Conservation (phyloP, 2,329 filamentous ascomycete genomes). For the Xylogone sp. region DNA sequence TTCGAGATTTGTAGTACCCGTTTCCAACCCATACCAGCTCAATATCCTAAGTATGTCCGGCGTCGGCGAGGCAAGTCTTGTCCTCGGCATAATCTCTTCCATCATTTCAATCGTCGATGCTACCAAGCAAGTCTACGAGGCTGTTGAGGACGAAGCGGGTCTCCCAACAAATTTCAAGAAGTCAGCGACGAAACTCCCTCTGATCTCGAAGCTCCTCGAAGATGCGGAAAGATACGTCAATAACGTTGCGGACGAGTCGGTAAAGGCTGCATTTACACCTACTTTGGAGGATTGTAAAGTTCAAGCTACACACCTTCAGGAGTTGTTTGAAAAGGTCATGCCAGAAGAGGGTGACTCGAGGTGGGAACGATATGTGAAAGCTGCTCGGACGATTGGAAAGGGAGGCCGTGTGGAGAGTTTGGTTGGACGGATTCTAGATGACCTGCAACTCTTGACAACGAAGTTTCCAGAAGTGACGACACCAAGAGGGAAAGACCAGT, state of each 20-base stretch:
- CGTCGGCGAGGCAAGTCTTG: conserved; percentile 17
- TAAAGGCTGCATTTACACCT: too few relatives aligned
- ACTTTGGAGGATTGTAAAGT: conserved; percentile 18
- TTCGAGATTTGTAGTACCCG: too few relatives aligned
- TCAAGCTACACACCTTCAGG: conserved; percentile 16
- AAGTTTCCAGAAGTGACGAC: too few relatives aligned
- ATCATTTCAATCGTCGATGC: conserved; percentile 25
- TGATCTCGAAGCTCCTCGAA: conserved; percentile 19
- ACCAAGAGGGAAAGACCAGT: too few relatives aligned
- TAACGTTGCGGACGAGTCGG: conserved; percentile 5
- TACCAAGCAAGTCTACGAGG: conserved; percentile 21
- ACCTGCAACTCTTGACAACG: conserved; percentile 25
- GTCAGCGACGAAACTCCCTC: conserved; percentile 19
- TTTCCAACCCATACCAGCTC: too few relatives aligned
- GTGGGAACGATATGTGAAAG: conserved; percentile 16
- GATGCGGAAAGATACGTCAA: conserved; percentile 6
- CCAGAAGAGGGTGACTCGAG: conserved; percentile 10
- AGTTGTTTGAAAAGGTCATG: conserved; percentile 18
- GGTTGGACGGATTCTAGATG: conserved; percentile 24
- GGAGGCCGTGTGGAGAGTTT: conserved; percentile 21
- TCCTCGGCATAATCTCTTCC: conserved; percentile 23
- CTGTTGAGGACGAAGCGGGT: conserved; percentile 16
- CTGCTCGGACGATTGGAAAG: conserved; percentile 18
- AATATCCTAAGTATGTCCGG: too few relatives aligned
- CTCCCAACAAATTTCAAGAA: conserved; percentile 23